Evolutionary conservation across 805 yeast genomes (phyloP), one percentile per base, ranked within the genome.

Genomic region (Candida parachauliodes): DNA sequence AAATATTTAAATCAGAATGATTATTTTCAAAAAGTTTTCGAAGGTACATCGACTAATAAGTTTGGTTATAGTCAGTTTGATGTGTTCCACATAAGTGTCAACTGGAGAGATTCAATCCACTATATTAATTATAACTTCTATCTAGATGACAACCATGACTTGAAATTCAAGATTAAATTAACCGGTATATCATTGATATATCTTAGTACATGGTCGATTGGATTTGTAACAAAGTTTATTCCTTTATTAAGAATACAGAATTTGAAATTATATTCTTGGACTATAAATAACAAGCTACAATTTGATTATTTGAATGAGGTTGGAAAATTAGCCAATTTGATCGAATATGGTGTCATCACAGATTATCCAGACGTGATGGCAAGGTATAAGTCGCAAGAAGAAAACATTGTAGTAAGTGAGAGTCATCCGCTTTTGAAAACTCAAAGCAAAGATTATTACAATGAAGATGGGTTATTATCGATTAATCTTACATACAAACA

Each of bases 1-100:
- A 62, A 65, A 43, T 66, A 53, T 47, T 39, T 66, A 42, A 68
- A 68, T 46, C 72, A 68, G 42, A 65, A 65, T 28, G 54, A 50
- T 1, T 60, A 47, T 39, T 65, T 67, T 44, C 62, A 55, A 42
- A 35, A 48, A 8, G 38, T 51, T 11, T 56, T 60, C 34, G 43
- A 45, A 4, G 33, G 32, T 3, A 28, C 37, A 7, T 24, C 39
- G 8, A 19, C 30, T 3, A 47, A 51, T 26, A 26, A 35, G 15
- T 39, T 41, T 10, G 62, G 63, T 3, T 47, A 37, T 34, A 17
- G 36, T 8, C 57, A 58, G 17, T 60, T 67, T 39, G 67, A 67
- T 30, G 48, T 66, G 10, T 48, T 56, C 33, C 62, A 68, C 47
- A 66, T 68, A 25, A 54, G 67, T n/a, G 45, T 48, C 19, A 45